Conservation (phyloP, 2,329 filamentous ascomycete species). For the Aureobasidium leucospermi region DNA sequence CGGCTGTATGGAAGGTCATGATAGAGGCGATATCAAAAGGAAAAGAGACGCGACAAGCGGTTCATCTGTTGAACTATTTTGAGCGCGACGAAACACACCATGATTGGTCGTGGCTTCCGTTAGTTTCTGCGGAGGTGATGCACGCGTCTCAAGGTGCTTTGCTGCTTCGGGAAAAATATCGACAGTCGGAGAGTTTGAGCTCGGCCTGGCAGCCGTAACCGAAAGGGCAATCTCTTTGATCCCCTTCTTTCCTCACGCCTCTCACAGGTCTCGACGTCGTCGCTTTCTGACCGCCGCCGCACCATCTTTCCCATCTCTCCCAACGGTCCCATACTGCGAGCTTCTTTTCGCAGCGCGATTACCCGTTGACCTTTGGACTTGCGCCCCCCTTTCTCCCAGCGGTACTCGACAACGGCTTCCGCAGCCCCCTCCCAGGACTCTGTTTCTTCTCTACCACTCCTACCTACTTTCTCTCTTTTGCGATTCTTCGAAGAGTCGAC, state of each 20-base stretch:
- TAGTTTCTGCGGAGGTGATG: conserved; percentile 1
- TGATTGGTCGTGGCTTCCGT: conserved; percentile 8
- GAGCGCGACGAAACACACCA: background rate
- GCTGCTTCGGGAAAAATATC: background rate
- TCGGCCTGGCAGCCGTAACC: conserved; percentile 6
- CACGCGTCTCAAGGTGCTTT: conserved; percentile 9
- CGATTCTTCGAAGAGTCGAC: background rate
- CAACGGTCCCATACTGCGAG: background rate
- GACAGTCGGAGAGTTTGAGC: conserved; percentile 6
- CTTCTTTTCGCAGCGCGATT: background rate
- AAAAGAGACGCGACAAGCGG: background rate
- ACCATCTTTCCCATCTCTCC: conserved; percentile 1
- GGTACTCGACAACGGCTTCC: background rate
- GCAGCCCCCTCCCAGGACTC: conserved; percentile 2
- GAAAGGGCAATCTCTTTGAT: conserved; percentile 10
- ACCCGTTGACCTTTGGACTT: conserved; percentile 1
- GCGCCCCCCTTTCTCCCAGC: background rate
- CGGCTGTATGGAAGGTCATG: background rate
- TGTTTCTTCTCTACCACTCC: conserved; percentile 3
- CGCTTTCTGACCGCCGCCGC: conserved; percentile 7
- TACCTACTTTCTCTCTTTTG: conserved; percentile 10
- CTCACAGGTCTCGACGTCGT: conserved; percentile 10
- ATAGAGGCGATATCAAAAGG: background rate
- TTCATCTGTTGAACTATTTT: conserved; percentile 2
- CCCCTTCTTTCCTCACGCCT: background rate